Conservation (phyloP, 2,329 filamentous ascomycete genomes). For the Xylariaceae sp. region DNA sequence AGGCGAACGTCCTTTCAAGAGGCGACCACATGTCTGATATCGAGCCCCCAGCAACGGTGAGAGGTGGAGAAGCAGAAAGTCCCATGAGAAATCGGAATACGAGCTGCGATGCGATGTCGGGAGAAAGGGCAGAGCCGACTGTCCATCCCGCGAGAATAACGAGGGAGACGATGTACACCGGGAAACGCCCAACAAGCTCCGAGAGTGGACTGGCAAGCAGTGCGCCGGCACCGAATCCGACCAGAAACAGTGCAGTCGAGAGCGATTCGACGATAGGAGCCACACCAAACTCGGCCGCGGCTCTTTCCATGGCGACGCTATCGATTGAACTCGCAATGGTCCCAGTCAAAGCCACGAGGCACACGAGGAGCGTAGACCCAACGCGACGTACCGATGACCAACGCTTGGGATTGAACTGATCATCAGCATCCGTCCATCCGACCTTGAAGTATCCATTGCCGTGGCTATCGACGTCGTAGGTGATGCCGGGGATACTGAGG, state of each 20-base stretch:
- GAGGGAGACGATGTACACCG: conserved; percentile 38
- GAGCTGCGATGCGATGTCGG: conserved; percentile 40
- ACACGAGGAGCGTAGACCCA: conserved; percentile 39
- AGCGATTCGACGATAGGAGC: conserved; percentile 45
- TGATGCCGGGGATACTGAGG: conserved; percentile 7
- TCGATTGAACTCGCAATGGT: conserved; percentile 51
- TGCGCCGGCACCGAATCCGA: conserved; percentile 35
- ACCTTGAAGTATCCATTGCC: conserved; percentile 31
- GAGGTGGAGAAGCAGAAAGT: conserved; percentile 41
- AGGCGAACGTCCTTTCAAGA: conserved; percentile 19
- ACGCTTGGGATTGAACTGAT: conserved; percentile 37
- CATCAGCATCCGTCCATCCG: conserved; percentile 35
- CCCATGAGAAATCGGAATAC: conserved; percentile 47
- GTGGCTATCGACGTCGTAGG: conserved; percentile 1
- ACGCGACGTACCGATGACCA: conserved; percentile 33
- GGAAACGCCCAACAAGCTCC: conserved; percentile 36
- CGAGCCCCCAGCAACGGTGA: conserved; percentile 40
- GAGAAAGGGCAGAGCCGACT: conserved; percentile 40
- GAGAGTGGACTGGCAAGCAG: conserved; percentile 36
- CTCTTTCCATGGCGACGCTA: conserved; percentile 43
- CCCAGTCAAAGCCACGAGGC: conserved; percentile 46
- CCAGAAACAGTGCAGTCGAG: conserved; percentile 32
- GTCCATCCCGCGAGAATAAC: conserved; percentile 42
- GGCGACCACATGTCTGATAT: conserved; percentile 37
- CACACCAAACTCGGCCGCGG: conserved; percentile 42